Base-by-base conservation (phyloP, 768 basidiomycete genomes). In the Ramaria sp. region DNA sequence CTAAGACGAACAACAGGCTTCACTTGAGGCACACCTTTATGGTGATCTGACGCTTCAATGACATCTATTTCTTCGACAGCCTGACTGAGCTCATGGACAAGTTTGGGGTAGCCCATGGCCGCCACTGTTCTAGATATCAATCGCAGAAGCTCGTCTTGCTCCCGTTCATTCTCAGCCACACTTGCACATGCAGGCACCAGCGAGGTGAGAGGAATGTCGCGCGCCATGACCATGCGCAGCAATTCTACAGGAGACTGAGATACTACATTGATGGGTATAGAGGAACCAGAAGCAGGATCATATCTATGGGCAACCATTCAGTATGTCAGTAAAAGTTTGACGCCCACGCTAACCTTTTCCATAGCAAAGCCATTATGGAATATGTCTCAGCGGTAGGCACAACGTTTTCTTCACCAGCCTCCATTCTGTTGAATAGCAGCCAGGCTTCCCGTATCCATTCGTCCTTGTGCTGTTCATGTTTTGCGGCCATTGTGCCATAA, bases 391-490 rank as follows among this genome's bases (percentile, higher is more conserved):
- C 57, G 28, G 75, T 77, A 0, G 88, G 82, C 0, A 60, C 57
- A 12, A 78, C 66, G 6, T 68, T 70, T 55, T 82, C 80, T 0
- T 62, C 57, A 5, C 68, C 73, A 9, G 50, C 63, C 60, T 85
- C 79, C 69, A 89, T 75, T 5, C 66, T 61, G 7, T 76, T 66
- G 59, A 82, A 87, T 13, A 92, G 70, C 9, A 68, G 67, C 74
- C 78, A 82, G 0, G 79, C 75, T 28, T 82, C 74, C 24, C 79
- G 75, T 2, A 83, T 51, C 88, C 90, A 91, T 28, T 72, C 64
- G 1, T 64, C 68, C 48, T 67, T 67, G 37, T 75, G 70, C 0
- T 68, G 61, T 32, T 80, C 79, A 59, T 75, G 74, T 42, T 62
- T 58, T 5, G 65, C 66, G 2, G 81, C 82, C 76, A 83, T 78